phyloP scores from a whole-genome alignment of 2,329 filamentous ascomycete species.

The Eutypa lata region DNA sequence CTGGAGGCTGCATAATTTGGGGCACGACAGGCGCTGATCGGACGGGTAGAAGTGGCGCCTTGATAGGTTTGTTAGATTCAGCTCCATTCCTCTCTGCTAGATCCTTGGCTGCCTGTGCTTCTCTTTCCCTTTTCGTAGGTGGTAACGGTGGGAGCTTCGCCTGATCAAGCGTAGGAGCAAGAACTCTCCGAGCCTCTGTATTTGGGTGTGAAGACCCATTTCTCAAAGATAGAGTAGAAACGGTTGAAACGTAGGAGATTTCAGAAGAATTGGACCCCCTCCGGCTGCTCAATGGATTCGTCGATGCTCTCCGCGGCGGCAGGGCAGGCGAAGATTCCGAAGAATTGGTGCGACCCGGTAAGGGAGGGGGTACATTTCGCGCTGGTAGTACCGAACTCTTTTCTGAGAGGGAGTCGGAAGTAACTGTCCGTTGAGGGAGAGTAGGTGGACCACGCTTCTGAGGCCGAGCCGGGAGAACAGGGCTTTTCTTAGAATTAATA shows the following conservation, averaged over 20 bases:
- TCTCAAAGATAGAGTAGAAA: constrained; percentile 51
- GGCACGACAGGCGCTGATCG: constrained; percentile 37
- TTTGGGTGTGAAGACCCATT: constrained; percentile 47
- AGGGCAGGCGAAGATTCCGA: constrained; percentile 43
- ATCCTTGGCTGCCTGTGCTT: constrained; percentile 40
- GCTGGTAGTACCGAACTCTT: constrained; percentile 24
- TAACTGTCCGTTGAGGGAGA: constrained; percentile 35
- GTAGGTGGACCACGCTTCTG: constrained; percentile 31
- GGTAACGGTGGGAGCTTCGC: constrained; percentile 57
- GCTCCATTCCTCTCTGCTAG: constrained; percentile 28
- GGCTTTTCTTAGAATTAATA: constrained; percentile 24
- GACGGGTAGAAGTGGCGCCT: constrained; percentile 32
- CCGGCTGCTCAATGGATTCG: constrained; percentile 41
- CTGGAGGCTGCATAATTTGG: constrained; percentile 24
- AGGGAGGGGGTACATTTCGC: constrained; percentile 31
- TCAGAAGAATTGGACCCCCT: constrained; percentile 59
- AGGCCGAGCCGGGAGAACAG: constrained; percentile 38
- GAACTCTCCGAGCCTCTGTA: constrained; percentile 43
- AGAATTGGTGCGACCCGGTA: constrained; percentile 36
- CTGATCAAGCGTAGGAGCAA: constrained; percentile 55
- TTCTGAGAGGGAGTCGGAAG: constrained; percentile 18
- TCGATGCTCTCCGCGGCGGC: constrained; percentile 47
- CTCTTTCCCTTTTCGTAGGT: constrained; percentile 51
- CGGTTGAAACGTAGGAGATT: constrained; percentile 49
- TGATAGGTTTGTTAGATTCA: constrained; percentile 15